Percentiles rank a stretch among this genome's conserved stretches.
These are phyloP conservation scores for Syzygium oleosum DNA, from an alignment of 345 rosid species.

Conservation along the genomic window DNA sequence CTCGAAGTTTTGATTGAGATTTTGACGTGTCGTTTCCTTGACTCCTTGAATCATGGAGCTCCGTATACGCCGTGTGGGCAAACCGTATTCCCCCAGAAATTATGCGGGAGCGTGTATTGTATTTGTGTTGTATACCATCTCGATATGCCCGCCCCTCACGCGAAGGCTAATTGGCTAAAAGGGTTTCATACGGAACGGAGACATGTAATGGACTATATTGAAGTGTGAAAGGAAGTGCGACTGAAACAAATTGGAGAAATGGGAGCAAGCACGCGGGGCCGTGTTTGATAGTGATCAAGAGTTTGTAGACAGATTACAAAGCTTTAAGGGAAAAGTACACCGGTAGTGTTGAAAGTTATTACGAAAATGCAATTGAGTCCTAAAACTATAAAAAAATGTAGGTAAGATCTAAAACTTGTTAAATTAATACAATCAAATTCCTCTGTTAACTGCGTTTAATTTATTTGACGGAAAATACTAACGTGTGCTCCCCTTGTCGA, in stretches of 20 bases:
- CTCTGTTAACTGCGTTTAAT: rapidly evolving
- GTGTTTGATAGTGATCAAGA: not conserved
- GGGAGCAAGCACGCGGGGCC: not conserved
- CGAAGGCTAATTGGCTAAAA: not conserved
- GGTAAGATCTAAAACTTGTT: not conserved
- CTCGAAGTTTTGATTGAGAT: not conserved
- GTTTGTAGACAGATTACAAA: not conserved
- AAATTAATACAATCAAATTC: not conserved
- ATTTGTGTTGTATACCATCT: not conserved
- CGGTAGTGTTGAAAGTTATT: not conserved
- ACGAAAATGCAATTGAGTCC: rapidly evolving
- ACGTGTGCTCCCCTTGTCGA: not conserved
- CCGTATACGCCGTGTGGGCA: not conserved
- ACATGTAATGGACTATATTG: not conserved
- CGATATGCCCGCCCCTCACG: not conserved
- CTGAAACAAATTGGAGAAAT: not conserved
- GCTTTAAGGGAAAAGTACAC: not conserved
- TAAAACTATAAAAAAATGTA: not conserved
- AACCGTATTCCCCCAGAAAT: not conserved
- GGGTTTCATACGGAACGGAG: not conserved
- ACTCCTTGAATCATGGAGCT: not conserved
- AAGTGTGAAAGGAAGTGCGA: not conserved
- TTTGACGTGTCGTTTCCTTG: not conserved
- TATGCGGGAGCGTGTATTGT: not conserved
- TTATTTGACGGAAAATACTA: not conserved